Percentiles rank a stretch among this genome's conserved stretches.
Evolutionary conservation across 495 filamentous ascomycete species (phyloP).

Genomic region (Acidiella bohemica): DNA sequence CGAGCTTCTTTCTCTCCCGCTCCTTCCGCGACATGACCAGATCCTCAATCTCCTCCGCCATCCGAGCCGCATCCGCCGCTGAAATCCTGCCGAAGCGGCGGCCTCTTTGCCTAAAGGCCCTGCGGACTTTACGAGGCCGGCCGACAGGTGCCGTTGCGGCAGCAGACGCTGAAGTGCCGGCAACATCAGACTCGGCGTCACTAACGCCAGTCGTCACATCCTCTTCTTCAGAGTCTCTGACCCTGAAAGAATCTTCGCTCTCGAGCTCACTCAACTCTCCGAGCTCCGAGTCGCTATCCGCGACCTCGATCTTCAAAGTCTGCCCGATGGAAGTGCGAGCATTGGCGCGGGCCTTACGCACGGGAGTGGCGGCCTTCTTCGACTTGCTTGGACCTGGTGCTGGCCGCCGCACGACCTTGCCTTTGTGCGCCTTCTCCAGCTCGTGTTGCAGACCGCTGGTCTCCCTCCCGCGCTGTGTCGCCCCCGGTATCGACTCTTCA

Average conservation of each 20-base stretch:
- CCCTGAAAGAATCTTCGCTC: slow-evolving; percentile 12
- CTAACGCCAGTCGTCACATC: slow-evolving; percentile 13
- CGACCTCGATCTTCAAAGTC: slow-evolving; percentile 6
- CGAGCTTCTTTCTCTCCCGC: slow-evolving; percentile 52
- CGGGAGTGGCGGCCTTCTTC: slow-evolving; percentile 1
- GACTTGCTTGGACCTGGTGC: slow-evolving; percentile 3
- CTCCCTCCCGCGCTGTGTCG: slow-evolving; percentile 2
- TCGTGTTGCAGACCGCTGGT: slow-evolving; percentile 3
- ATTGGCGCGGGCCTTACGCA: slow-evolving; percentile 3
- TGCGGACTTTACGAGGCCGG: not conserved
- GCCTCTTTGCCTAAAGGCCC: not conserved
- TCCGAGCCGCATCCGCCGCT: not conserved
- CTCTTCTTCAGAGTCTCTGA: slow-evolving; percentile 4
- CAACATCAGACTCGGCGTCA: slow-evolving; percentile 13
- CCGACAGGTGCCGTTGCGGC: not conserved
- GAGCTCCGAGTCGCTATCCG: slow-evolving; percentile 15
- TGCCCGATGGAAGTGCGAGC: slow-evolving; percentile 8
- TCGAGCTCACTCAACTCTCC: slow-evolving; percentile 14
- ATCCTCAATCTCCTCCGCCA: slow-evolving; percentile 9
- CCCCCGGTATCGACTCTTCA: slow-evolving; percentile 7
- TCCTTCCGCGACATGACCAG: slow-evolving; percentile 24
- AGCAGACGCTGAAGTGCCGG: not conserved
- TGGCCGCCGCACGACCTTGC: slow-evolving; percentile 1
- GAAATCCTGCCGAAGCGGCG: slow-evolving; percentile 7
- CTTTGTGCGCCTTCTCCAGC: slow-evolving; percentile 6